Percentiles rank a stretch among this genome's conserved stretches.
Evolutionary conservation across 257 asterid genomes (phyloP).

Genomic region (Verbascum thapsus): DNA sequence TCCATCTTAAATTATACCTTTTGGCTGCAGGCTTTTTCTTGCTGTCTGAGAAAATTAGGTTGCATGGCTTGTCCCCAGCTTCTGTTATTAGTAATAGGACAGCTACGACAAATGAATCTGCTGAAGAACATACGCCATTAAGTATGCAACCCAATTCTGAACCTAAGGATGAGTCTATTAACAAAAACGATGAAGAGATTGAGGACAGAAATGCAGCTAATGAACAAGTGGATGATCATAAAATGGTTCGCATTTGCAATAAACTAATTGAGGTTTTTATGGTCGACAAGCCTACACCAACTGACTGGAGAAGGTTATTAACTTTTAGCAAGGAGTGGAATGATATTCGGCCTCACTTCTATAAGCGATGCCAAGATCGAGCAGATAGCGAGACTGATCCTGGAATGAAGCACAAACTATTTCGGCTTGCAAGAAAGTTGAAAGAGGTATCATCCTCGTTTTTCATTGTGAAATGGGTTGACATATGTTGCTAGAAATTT

Average conservation of each 20-base stretch:
- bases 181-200: slow-evolving; percentile 21
- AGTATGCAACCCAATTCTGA: slow-evolving; percentile 33
- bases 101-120: slow-evolving; percentile 36
- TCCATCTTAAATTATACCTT: neutral
- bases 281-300: slow-evolving; percentile 87
- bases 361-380: slow-evolving; percentile 66
- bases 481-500: slow-evolving; percentile 3
- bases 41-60: slow-evolving; percentile 32
- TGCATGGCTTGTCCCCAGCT: slow-evolving; percentile 21
- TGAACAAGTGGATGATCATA: slow-evolving; percentile 51
- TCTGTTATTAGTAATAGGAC: slow-evolving; percentile 49
- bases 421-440: slow-evolving; percentile 80
- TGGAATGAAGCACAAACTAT: slow-evolving; percentile 73
- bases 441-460: slow-evolving; percentile 58
- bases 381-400: slow-evolving; percentile 76
- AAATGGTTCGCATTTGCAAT: slow-evolving; percentile 75
- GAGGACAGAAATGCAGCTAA: slow-evolving; percentile 32
- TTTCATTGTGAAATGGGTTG: slow-evolving; percentile 22
- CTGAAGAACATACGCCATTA: slow-evolving; percentile 35
- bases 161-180: slow-evolving; percentile 26
- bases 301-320: slow-evolving; percentile 86
- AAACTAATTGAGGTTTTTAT: slow-evolving; percentile 78
- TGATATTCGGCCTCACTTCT: slow-evolving; percentile 76
- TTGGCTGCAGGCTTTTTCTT: slow-evolving; percentile 39
- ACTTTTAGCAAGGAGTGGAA: slow-evolving; percentile 88